Conservation (phyloP, 2,329 filamentous ascomycete genomes). For the Claviceps capensis region DNA sequence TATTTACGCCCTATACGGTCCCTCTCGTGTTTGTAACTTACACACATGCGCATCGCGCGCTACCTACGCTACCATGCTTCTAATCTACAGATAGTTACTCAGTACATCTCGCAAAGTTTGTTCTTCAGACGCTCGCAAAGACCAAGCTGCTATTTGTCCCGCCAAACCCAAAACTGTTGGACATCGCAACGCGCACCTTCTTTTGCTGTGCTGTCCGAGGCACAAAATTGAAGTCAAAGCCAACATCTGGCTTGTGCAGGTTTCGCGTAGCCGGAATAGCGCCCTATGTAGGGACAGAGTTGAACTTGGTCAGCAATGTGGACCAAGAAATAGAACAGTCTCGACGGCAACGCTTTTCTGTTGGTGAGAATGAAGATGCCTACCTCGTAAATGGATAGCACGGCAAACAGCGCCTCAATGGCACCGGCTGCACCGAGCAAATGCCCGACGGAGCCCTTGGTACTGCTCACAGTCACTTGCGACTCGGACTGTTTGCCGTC, state of each 20-base stretch:
- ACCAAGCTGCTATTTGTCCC: constrained; percentile 89
- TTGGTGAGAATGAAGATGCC: constrained; percentile 16
- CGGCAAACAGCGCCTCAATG: constrained; percentile 74
- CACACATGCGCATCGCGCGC: background rate
- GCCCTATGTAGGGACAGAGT: constrained; percentile 41
- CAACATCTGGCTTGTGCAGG: constrained; percentile 49
- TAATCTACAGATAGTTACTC: too few species aligned
- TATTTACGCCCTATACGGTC: background rate
- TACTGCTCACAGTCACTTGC: constrained; percentile 75
- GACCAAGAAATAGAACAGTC: background rate
- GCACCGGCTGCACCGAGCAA: constrained; percentile 83
- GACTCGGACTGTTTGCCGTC: constrained; percentile 47
- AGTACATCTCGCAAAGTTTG: background rate
- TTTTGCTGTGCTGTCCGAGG: constrained; percentile 57
- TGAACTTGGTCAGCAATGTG: constrained; percentile 1
- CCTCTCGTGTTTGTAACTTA: background rate
- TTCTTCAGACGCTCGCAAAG: constrained; percentile 34
- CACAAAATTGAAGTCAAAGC: constrained; percentile 76
- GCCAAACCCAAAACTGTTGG: constrained; percentile 96
- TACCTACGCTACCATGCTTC: background rate
- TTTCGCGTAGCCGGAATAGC: constrained; percentile 79
- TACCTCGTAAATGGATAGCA: constrained; percentile 69
- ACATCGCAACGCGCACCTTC: constrained; percentile 59
- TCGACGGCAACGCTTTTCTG: too few species aligned
- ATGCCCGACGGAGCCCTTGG: constrained; percentile 87